Evolutionary conservation across 805 yeast genomes (phyloP), one percentile per base, ranked within the genome.

Genomic region (Ascoidea asiatica): DNA sequence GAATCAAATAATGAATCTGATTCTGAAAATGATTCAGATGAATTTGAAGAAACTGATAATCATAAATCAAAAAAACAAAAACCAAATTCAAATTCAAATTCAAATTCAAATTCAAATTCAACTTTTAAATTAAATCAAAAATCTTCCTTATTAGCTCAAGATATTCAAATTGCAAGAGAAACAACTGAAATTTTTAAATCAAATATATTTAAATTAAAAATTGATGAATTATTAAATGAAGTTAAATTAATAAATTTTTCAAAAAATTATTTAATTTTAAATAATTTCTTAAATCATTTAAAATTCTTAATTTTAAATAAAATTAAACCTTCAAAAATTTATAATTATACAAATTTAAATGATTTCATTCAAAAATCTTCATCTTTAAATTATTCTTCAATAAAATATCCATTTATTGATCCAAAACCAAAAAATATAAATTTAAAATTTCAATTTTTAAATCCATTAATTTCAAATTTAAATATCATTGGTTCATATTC

Each of bases 161-260:
- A 92, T 47, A 78, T 90, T 40, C 95, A 90, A 54, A 73, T 83
- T 2, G 95, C 96, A 0, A 73, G 95, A 54, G 97, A 89, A 60
- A 85, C 97, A 1, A 92, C 95, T 1, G 97, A 89, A 60, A 65
- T 90, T 40, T 92, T 89, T 76, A 87, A 89, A 57, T 87, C 96
- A 6, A 92, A 89, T 62, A 88, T 92, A 45, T 90, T 92, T 77
- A 92, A 92, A 61, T 64, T 92, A 46, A 95, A 92, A 65, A 88
- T 92, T 48, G 97, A 89, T 62, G 97, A 89, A 58, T 67, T 92
- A 38, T 66, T 92, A 53, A 75, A 77, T 52, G 97, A 90, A 61
- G 74, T 90, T 38, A 75, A 77, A 53, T 60, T 89, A 38, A 83
- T 83, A 53, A 90, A 85, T 18, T 61, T 75, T 17, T 79, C n/a